phyloP scores from a whole-genome alignment of 2,329 filamentous ascomycete species.

The Fusarium coffeatum region DNA sequence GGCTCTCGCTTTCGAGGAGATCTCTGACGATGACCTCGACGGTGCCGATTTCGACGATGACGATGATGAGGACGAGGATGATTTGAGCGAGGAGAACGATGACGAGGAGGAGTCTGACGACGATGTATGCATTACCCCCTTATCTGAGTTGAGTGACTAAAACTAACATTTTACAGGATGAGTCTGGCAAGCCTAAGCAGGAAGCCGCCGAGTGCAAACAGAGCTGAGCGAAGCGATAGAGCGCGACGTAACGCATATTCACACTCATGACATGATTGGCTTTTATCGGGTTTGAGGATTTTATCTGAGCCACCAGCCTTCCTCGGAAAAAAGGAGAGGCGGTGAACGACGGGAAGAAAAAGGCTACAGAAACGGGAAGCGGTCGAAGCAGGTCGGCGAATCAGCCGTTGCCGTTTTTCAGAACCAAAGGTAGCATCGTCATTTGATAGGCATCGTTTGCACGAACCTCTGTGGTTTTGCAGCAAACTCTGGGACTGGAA shows the following conservation, averaged over 20 bases:
- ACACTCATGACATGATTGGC: constrained; percentile 45
- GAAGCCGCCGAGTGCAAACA: constrained; percentile 97
- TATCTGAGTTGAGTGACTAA: not conserved
- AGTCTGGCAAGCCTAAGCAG: constrained; percentile 90
- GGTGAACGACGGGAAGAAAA: constrained; percentile 43
- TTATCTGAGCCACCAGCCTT: constrained; percentile 42
- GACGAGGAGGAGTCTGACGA: constrained; percentile 85
- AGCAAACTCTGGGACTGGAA: constrained; percentile 44
- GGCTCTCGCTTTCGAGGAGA: constrained; percentile 94
- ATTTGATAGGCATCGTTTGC: constrained; percentile 47
- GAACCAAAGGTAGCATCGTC: constrained; percentile 44
- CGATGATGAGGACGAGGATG: constrained; percentile 92
- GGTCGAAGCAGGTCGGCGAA: constrained; percentile 44
- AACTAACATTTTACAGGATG: constrained; percentile 69
- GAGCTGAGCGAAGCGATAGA: constrained; percentile 70
- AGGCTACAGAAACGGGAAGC: constrained; percentile 46
- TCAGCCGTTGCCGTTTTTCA: constrained; percentile 45
- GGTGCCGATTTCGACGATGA: constrained; percentile 88
- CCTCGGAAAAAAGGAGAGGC: constrained; percentile 34
- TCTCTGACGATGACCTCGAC: constrained; percentile 84
- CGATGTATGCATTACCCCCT: constrained; percentile 64
- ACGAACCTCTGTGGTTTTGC: constrained; percentile 39
- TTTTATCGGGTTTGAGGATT: constrained; percentile 41
- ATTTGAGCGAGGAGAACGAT: constrained; percentile 84
- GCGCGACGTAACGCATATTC: constrained; percentile 44